Base-by-base conservation (phyloP, 352 stramenopile genomes). In the Phytopythium helicoides region DNA sequence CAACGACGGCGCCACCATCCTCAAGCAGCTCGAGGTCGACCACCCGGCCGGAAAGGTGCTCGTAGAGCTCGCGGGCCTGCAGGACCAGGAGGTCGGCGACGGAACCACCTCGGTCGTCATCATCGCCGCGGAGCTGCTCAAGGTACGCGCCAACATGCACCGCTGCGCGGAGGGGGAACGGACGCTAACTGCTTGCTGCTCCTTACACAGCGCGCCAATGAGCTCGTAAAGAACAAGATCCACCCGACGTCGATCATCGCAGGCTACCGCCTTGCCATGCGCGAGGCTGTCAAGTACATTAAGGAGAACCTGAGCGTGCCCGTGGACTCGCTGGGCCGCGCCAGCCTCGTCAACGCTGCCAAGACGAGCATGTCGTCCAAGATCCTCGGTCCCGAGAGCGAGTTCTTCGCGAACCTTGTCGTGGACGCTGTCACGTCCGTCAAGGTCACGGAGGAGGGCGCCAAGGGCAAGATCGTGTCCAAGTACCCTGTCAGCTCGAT, bases 1-100 rank as follows among this genome's bases (percentile, higher is more conserved):
- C 16, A 99, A 99, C 78, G 97, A 99, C 65, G 97, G 97, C 46
- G 97, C 97, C n/a, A 99, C 97, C 34, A 99, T 99, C 69, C 79
- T 99, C 45, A 97, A 99, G 81, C 96, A 98, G 63, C 78, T 99
- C 31, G 96, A 99, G 59, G 97, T 99, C 10, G 97, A 99, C 64
- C 97, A 99, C 73, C 97, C 97, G 23, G 97, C 97, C 3, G 97
- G 96, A 25, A 98, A 99, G 56, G 95, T 99, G 12, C 76, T 99
- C 8, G 97, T 99, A 6, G 97, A 99, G 67, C 81, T 99, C 15
- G 96, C 97, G 1, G 92, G 98, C 41, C 79, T 99, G 25, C 97
- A 99, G 75, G 97, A 99, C 77, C 88, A 98, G 59, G 97, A 99
- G 72, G 97, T 99, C 40, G 97, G 97, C 54, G 97, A 99, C 69